Base-by-base conservation (phyloP, 208 protist genomes). In the Crithidia thermophila region DNA sequence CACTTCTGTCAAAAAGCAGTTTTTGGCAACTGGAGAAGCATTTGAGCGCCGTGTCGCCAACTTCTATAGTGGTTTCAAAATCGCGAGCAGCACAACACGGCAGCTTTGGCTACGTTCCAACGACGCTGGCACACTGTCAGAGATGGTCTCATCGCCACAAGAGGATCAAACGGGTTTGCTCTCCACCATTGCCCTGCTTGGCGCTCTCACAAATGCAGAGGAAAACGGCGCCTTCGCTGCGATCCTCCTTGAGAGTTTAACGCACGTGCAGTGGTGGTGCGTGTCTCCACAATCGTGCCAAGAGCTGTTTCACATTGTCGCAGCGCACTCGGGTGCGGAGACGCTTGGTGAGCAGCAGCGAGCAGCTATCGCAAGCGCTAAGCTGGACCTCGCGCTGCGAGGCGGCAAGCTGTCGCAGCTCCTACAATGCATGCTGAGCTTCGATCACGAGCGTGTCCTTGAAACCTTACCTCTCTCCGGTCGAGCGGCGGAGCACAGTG, bases 231-330 rank as follows among this genome's bases (percentile, higher is more conserved):
- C 67, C 4, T 88, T 82, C 75, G 79, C 56, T 39, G 50, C 79
- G 28, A 71, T 83, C 21, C 58, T 90, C 10, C 74, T 93, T 28
- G 66, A 82, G 16, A 79, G 84, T 46, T 51, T 84, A 11, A 28
- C 63, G 7, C 62, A 73, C 25, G 68, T 81, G 20, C 53, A 83
- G 57, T 80, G 81, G 87, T 39, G 67, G 7, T 47, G 75, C 47
- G 77, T 75, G 13, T 75, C 78, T 21, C 42, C 79, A 31, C 59
- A 68, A 28, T 82, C 80, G 37, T 93, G 75, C 64, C 46, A 85
- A 9, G 84, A 93, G 42, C 64, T 93, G 28, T 84, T 90, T 74
- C 60, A 79, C 60, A 64, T 75, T 4, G 68, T 90, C 21, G 75
- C 77, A 8, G 58, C 72, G n/a, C 63, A 79, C 36, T 59, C 76